Evolutionary conservation across 2,329 filamentous ascomycete genomes (phyloP).

Genomic region (Paecilomyces sp.): DNA sequence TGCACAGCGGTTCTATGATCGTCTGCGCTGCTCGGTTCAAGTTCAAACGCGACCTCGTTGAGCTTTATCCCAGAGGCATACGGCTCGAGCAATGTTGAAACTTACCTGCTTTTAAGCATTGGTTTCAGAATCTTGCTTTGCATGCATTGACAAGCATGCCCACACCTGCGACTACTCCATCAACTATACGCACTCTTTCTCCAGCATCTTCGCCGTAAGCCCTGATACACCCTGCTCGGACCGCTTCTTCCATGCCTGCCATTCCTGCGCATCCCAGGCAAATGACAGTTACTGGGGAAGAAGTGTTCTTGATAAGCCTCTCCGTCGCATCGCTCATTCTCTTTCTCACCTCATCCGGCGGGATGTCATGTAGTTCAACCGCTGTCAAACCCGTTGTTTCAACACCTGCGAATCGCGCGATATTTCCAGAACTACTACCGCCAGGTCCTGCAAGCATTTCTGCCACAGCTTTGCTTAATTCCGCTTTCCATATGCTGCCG

Average conservation of each 20-base stretch:
- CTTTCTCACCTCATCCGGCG: slow-evolving; percentile 54
- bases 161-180: slow-evolving; percentile 50
- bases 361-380: slow-evolving; percentile 66
- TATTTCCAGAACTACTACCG: slow-evolving; percentile 19
- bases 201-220: slow-evolving; percentile 56
- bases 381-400: slow-evolving; percentile 76
- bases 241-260: slow-evolving; percentile 73
- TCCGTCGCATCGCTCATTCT: slow-evolving; percentile 65
- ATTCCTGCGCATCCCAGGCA: slow-evolving; percentile 88
- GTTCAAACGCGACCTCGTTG: not conserved
- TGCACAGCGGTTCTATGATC: not conserved
- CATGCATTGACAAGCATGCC: slow-evolving; percentile 29
- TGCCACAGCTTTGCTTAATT: slow-evolving; percentile 60
- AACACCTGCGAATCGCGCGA: slow-evolving; percentile 65
- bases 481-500: slow-evolving; percentile 71
- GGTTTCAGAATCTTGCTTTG: slow-evolving; percentile 25
- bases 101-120: not conserved
- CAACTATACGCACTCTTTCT: slow-evolving; percentile 60
- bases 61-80: not conserved
- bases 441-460: slow-evolving; percentile 51
- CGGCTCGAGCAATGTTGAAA: not conserved
- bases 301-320: slow-evolving; percentile 49
- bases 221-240: slow-evolving; percentile 61
- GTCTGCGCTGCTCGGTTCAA: not conserved
- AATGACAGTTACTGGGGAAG: slow-evolving; percentile 55